Conservation (phyloP, 441 rosid species). For the Populus hybrid region DNA sequence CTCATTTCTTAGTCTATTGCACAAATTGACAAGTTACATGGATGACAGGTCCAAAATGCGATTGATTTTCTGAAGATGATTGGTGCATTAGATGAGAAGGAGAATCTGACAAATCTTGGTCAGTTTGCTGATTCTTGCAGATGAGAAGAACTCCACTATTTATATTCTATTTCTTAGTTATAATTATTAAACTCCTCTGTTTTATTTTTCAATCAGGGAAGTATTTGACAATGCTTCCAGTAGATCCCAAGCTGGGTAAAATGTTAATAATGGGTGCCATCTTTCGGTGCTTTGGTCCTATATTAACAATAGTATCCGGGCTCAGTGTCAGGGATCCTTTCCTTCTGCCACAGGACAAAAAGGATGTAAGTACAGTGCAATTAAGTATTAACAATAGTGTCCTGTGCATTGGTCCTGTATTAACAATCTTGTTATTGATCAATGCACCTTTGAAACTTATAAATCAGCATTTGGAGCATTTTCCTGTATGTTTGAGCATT, state of each 20-base stretch:
- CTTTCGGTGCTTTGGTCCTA: slow-evolving; percentile 90
- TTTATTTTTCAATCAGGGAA: slow-evolving; percentile 45
- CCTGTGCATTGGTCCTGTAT: neutral
- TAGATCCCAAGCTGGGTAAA: slow-evolving; percentile 99
- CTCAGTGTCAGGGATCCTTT: slow-evolving; percentile 99
- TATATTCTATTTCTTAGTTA: neutral
- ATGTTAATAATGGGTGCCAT: slow-evolving; percentile 98
- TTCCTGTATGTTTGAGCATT: neutral
- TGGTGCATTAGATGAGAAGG: slow-evolving; percentile 87
- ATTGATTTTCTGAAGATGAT: slow-evolving; percentile 87
- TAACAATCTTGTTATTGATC: neutral
- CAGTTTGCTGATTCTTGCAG: slow-evolving; percentile 32
- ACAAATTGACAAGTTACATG: slow-evolving; percentile 13
- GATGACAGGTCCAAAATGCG: slow-evolving; percentile 90
- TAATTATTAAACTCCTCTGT: too few species aligned
- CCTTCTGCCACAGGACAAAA: slow-evolving; percentile 98
- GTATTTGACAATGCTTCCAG: slow-evolving; percentile 86
- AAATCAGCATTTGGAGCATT: slow-evolving; percentile 10
- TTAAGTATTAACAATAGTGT: neutral
- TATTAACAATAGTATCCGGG: slow-evolving; percentile 89
- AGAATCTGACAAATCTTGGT: slow-evolving; percentile 95
- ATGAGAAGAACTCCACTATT: neutral
- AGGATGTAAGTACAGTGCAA: slow-evolving; percentile 61
- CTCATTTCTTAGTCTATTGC: slow-evolving; percentile 2
- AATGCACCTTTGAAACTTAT: neutral